Conservation (phyloP, 1,139 yeast genomes). For the Nadsonia commutata region DNA sequence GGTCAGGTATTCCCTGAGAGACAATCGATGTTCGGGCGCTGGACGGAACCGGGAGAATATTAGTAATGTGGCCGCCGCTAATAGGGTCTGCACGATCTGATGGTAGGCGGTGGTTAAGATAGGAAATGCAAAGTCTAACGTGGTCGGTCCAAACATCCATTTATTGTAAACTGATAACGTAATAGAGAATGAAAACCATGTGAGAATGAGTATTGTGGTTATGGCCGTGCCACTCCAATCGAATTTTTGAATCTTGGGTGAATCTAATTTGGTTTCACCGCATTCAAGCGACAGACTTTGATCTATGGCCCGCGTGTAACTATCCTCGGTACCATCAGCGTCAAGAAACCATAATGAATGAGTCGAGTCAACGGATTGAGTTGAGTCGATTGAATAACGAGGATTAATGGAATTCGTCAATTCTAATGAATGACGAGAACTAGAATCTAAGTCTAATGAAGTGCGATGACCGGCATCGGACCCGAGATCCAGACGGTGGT, state of each 20-base stretch:
- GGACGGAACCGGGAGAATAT: constrained; percentile 6
- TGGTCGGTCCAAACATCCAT: constrained; percentile 82
- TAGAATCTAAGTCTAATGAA: too few relatives aligned
- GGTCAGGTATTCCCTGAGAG: constrained; percentile 16
- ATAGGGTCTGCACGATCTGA: constrained; percentile 44
- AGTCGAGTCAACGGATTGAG: not conserved
- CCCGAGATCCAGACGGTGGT: too few relatives aligned
- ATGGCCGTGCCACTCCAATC: constrained; percentile 2
- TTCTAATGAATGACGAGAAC: too few relatives aligned
- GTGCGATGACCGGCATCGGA: too few relatives aligned
- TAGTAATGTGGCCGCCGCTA: constrained; percentile 11
- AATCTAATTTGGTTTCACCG: not conserved
- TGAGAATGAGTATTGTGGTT: constrained; percentile 9
- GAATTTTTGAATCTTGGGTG: not conserved
- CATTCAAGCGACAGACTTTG: constrained; percentile 1
- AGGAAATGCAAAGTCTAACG: constrained; percentile 67
- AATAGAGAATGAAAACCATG: constrained; percentile 39
- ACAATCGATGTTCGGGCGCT: constrained; percentile 2
- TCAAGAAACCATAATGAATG: not conserved
- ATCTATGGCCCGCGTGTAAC: not conserved
- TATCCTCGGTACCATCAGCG: constrained; percentile 1
- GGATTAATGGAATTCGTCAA: too few relatives aligned
- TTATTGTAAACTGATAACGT: constrained; percentile 81
- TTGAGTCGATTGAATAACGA: not conserved
- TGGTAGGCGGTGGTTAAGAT: constrained; percentile 72